A percentile compares a stretch with the other conserved stretches of the same genome.
phyloP scores from a whole-genome alignment of 2,329 filamentous ascomycete genomes.

The Boeremia lycopersici region DNA sequence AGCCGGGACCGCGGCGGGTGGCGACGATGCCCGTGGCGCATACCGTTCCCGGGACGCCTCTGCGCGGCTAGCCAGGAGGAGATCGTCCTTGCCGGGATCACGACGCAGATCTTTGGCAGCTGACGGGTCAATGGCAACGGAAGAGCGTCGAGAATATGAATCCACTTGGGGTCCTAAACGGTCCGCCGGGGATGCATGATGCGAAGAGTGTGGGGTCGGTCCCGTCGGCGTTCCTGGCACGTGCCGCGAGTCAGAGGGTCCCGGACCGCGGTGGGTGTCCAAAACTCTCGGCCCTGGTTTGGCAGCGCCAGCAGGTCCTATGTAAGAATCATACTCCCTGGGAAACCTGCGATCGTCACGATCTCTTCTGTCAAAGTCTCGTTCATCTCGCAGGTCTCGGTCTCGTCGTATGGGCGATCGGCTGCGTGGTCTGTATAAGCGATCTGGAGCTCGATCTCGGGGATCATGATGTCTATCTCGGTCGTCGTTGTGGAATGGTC shows the following conservation, averaged over 20 bases:
- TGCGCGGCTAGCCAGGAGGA: constrained; percentile 52
- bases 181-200: constrained; percentile 42
- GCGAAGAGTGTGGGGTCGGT: constrained; percentile 39
- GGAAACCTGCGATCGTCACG: constrained; percentile 52
- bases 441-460: constrained; percentile 40
- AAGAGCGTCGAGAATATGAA: constrained; percentile 45
- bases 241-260: constrained; percentile 38
- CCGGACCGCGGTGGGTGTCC: constrained; percentile 41
- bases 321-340: constrained; percentile 54
- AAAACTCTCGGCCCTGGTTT: constrained; percentile 38
- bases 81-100: constrained; percentile 52
- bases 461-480: constrained; percentile 57
- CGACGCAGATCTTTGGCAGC: constrained; percentile 43
- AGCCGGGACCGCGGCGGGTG: constrained; percentile 62
- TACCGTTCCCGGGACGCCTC: constrained; percentile 55
- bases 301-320: constrained; percentile 39
- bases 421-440: constrained; percentile 65
- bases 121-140: constrained; percentile 42
- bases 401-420: constrained; percentile 64
- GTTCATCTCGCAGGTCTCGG: constrained; percentile 50
- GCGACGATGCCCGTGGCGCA: constrained; percentile 56
- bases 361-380: constrained; percentile 48
- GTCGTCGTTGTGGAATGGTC: constrained; percentile 54
- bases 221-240: constrained; percentile 43
- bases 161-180: constrained; percentile 39